phyloP scores from a whole-genome alignment of 2,329 filamentous ascomycete species.

The Ophiostoma tasmaniense region DNA sequence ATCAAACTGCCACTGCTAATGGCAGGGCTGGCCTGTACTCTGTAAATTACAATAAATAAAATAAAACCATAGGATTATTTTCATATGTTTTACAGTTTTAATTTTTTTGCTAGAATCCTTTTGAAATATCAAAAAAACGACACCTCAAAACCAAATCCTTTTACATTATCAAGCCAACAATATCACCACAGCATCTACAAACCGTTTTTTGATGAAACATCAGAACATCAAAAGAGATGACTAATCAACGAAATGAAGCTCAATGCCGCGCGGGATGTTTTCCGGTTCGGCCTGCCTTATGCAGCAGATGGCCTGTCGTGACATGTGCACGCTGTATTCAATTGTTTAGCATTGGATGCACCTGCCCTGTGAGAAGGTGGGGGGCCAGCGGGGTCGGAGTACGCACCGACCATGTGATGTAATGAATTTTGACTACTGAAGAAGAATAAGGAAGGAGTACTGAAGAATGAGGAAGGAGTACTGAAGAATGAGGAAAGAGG shows the following conservation, averaged over 20 bases:
- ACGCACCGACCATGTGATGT: slow-evolving; percentile 12
- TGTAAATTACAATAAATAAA: no score
- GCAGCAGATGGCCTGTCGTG: background rate
- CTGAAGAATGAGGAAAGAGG: background rate
- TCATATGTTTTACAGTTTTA: no score
- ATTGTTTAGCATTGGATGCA: background rate
- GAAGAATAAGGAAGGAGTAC: background rate
- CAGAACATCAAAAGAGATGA: no score
- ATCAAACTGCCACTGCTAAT: no score
- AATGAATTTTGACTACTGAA: background rate
- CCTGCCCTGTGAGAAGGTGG: background rate
- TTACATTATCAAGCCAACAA: no score
- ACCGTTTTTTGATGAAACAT: no score
- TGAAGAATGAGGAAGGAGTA: background rate
- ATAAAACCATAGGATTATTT: no score
- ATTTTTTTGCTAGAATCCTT: no score
- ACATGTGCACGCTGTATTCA: background rate
- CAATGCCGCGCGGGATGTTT: background rate
- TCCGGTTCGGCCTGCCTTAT: background rate
- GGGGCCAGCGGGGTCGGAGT: slow-evolving; percentile 9
- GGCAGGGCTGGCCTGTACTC: no score
- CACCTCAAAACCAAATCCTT: no score
- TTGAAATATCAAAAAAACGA: no score
- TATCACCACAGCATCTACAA: no score
- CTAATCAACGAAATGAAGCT: background rate